Evolutionary conservation across 805 yeast genomes (phyloP).

Genomic region (Ascoidea rubescens): DNA sequence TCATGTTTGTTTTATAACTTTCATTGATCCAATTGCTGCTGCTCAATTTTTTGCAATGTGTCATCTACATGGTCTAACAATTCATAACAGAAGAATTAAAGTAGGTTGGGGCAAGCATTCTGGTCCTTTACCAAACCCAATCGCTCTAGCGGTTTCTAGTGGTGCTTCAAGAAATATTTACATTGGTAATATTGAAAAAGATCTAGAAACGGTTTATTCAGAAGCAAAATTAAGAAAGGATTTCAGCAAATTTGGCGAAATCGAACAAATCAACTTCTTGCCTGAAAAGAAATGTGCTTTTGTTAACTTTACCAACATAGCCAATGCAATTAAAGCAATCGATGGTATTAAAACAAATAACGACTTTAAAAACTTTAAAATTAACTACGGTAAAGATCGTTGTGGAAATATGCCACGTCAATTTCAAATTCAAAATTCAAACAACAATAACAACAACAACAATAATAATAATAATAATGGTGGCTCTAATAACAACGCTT

Average conservation of each 20-base stretch:
- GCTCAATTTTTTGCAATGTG: slow-evolving; percentile 95
- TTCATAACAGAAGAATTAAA: slow-evolving; percentile 74
- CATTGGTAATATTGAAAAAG: slow-evolving; percentile 54
- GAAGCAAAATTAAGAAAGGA: slow-evolving; percentile 53
- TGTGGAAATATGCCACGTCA: slow-evolving; percentile 91
- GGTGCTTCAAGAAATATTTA: slow-evolving; percentile 94
- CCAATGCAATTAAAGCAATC: slow-evolving; percentile 82
- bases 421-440: slow-evolving; percentile 17
- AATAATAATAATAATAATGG: no score
- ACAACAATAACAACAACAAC: no score
- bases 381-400: slow-evolving; percentile 88
- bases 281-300: slow-evolving; percentile 81
- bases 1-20: slow-evolving; percentile 88
- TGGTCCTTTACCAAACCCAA: slow-evolving; percentile 79
- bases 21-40: slow-evolving; percentile 93
- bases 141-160: slow-evolving; percentile 78
- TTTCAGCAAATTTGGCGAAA: slow-evolving; percentile 78
- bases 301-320: slow-evolving; percentile 81
- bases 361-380: slow-evolving; percentile 57
- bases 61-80: slow-evolving; percentile 75
- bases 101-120: slow-evolving; percentile 98
- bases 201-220: slow-evolving; percentile 25
- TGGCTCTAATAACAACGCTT: not conserved
- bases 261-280: slow-evolving; percentile 85
- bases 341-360: slow-evolving; percentile 75